Evolutionary conservation across 139 green algal genomes (phyloP).

Genomic region (Volvox reticuliferus): DNA sequence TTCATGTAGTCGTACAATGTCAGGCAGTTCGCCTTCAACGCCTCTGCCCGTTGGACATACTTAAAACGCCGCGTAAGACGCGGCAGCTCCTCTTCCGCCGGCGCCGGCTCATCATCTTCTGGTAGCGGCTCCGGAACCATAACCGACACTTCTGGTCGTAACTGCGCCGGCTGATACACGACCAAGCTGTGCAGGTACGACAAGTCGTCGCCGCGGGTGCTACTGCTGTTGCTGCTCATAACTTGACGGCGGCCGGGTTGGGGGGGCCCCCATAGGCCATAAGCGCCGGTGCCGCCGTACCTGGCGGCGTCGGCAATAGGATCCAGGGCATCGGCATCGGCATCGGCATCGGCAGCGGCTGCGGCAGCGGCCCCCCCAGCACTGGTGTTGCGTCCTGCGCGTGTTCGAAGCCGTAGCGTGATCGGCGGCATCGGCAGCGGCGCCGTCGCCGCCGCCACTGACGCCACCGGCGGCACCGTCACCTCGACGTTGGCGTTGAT

Average conservation of each 20-base stretch:
- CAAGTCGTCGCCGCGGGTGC: background rate
- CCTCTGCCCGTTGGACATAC: background rate
- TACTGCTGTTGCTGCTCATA: background rate
- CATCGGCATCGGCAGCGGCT: no score
- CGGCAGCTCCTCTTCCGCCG: background rate
- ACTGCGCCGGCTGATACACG: background rate
- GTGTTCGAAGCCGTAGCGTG: background rate
- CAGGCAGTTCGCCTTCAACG: background rate
- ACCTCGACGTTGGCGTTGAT: background rate
- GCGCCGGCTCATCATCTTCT: no score
- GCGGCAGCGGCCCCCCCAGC: background rate
- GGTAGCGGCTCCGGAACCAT: slow-evolving; percentile 19
- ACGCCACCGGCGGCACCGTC: background rate
- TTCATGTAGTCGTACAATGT: background rate
- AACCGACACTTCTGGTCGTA: background rate
- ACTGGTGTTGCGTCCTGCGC: background rate
- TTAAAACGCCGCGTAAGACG: no score
- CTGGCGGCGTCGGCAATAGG: background rate
- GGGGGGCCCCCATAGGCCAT: no score
- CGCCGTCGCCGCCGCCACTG: background rate
- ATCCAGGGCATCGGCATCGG: no score
- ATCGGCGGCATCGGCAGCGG: background rate
- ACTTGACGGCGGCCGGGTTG: background rate
- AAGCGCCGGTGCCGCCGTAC: background rate
- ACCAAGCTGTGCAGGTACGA: background rate